phyloP scores from a whole-genome alignment of 257 asterid genomes.

The Forsythia viridissima region DNA sequence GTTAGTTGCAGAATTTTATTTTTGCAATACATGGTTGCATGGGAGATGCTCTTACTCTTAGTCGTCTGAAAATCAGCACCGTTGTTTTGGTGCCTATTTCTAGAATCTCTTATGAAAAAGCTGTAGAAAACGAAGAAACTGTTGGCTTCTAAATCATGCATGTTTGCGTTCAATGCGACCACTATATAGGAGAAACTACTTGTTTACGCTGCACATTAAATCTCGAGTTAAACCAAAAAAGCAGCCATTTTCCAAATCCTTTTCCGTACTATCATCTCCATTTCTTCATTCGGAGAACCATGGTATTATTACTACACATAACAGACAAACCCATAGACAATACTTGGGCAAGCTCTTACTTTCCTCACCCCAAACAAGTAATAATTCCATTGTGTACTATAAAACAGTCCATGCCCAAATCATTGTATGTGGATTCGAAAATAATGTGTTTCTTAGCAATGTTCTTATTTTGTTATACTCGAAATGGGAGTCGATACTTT shows the following conservation, averaged over 20 bases:
- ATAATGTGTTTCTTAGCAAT: slow-evolving; percentile 39
- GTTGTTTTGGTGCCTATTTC: too few relatives aligned
- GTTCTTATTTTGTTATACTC: slow-evolving; percentile 33
- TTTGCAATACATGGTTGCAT: too few relatives aligned
- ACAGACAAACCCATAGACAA: slow-evolving; percentile 39
- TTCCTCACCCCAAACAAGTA: slow-evolving; percentile 19
- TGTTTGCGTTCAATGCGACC: slow-evolving; percentile 20
- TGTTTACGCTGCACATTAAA: neutral
- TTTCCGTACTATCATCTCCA: slow-evolving; percentile 3
- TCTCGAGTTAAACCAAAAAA: neutral
- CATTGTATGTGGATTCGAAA: slow-evolving; percentile 34
- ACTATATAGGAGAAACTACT: neutral
- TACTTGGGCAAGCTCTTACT: slow-evolving; percentile 40
- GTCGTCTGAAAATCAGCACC: too few relatives aligned
- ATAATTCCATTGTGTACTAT: slow-evolving; percentile 12
- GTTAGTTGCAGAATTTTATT: too few relatives aligned
- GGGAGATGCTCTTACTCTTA: too few relatives aligned
- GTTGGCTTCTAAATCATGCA: too few relatives aligned
- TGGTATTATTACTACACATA: neutral
- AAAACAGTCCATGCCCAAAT: slow-evolving; percentile 39
- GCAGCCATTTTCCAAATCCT: neutral
- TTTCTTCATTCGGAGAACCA: neutral
- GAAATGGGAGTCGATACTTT: slow-evolving; percentile 15
- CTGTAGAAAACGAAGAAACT: too few relatives aligned
- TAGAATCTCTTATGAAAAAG: too few relatives aligned